These are phyloP conservation scores for Phytophthora sp. DNA, from an alignment of 352 stramenopile species.

Conservation along the genomic window DNA sequence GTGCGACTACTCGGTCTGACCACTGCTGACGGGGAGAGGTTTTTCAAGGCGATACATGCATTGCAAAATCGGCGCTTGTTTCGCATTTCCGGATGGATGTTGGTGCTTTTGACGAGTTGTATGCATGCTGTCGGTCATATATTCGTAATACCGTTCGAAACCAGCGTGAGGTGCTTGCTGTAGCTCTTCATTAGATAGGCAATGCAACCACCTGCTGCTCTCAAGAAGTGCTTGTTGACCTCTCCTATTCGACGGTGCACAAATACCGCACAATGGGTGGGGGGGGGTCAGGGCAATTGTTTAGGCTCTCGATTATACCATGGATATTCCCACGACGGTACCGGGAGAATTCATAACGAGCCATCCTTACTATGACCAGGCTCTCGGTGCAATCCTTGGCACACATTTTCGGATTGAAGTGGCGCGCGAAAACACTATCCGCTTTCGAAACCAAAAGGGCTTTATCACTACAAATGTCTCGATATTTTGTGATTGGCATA, in stretches of 20 bases:
- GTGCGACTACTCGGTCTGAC: background rate
- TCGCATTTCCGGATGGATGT: conserved; percentile 7
- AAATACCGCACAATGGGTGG: conserved; percentile 10
- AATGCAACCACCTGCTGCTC: conserved; percentile 3
- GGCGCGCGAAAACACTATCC: background rate
- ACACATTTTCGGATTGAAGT: conserved; percentile 11
- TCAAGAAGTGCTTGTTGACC: conserved; percentile 5
- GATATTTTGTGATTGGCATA: conserved; percentile 3
- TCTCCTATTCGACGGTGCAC: conserved; percentile 15
- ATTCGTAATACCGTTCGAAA: background rate
- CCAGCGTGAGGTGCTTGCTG: background rate
- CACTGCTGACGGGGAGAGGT: background rate
- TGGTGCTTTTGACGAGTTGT: background rate
- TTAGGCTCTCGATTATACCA: background rate
- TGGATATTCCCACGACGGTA: background rate
- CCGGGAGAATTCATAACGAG: background rate
- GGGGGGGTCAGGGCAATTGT: background rate
- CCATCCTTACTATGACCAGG: conserved; percentile 7
- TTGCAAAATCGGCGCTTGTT: conserved; percentile 2
- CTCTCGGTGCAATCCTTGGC: conserved; percentile 12
- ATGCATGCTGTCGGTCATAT: background rate
- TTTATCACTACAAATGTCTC: conserved; percentile 3
- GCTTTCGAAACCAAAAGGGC: conserved; percentile 11
- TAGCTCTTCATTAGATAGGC: conserved; percentile 4
- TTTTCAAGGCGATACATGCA: background rate